These are phyloP conservation scores for Maudiozyma pseudohumilis DNA, from an alignment of 805 yeast genomes.

Conservation along the genomic window DNA sequence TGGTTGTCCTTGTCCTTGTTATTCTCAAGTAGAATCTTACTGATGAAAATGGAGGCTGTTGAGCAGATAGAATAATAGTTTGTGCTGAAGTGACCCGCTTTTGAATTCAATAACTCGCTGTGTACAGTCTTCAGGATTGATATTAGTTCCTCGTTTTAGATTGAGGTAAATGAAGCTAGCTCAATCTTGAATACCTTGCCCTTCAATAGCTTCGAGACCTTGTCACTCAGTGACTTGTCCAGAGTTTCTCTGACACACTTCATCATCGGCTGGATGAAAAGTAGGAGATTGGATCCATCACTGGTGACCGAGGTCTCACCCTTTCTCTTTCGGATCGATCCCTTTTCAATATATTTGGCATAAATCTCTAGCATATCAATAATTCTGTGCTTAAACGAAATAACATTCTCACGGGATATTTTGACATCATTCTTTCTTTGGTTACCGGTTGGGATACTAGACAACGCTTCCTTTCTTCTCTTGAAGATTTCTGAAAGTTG, in stretches of 20 bases:
- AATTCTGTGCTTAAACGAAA: constrained; percentile 66
- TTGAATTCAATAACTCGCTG: constrained; percentile 26
- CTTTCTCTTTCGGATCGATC: constrained; percentile 7
- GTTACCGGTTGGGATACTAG: constrained; percentile 47
- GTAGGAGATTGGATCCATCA: constrained; percentile 25
- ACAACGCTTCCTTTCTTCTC: constrained; percentile 63
- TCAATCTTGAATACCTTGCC: constrained; percentile 45
- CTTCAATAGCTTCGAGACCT: constrained; percentile 65
- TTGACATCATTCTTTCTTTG: constrained; percentile 62
- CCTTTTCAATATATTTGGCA: constrained; percentile 34
- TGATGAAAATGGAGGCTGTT: constrained; percentile 38
- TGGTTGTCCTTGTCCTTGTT: constrained; percentile 26
- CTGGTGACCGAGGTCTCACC: background rate
- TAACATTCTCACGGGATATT: constrained; percentile 71
- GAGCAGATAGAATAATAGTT: constrained; percentile 51
- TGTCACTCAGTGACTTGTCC: constrained; percentile 61
- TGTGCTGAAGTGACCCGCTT: constrained; percentile 31
- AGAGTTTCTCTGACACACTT: constrained; percentile 54
- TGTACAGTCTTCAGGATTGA: constrained; percentile 35
- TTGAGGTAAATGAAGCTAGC: constrained; percentile 13
- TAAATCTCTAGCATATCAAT: constrained; percentile 68
- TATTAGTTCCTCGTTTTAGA: constrained; percentile 18
- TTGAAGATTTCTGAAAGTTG: constrained; percentile 76
- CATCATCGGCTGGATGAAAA: constrained; percentile 47
- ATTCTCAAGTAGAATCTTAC: constrained; percentile 42